Base-by-base conservation (phyloP, 1,284 basidiomycete genomes). In the Malassezia japonica region DNA sequence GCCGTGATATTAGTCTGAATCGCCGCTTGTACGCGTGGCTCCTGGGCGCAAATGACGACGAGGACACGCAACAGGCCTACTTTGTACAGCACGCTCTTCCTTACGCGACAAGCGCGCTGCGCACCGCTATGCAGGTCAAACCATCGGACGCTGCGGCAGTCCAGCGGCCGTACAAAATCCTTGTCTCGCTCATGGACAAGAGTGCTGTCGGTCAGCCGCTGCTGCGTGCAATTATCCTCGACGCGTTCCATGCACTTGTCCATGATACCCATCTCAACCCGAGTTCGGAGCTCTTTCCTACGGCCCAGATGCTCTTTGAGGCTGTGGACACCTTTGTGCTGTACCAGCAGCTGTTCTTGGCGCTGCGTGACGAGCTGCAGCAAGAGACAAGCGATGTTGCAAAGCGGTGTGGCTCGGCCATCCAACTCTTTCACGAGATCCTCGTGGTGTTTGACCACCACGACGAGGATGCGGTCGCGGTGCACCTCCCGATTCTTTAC, bases 21-120 rank as follows among this genome's bases (percentile, higher is more conserved):
- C 81, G 94, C 46, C 80, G 94, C 16, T 76, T 99, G 24, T 95
- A 91, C 74, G 83, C 84, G 0, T 99, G 94, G 94, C 76, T 98
- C 0, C 76, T 96, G 18, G 89, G 69, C 18, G 73, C 84, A 0
- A 82, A 83, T 33, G 90, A 95, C 53, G 79, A 76, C 81, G 84
- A 57, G 49, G 77, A 75, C 41, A 28, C 27, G 1, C 65, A 69
- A 20, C 59, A 59, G 28, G 41, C 46, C 0, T 70, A 64, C 37
- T 48, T 72, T 28, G 33, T 36, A 6, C 20, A 48, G 13, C 45
- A 70, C 33, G 63, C 52, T 0, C 50, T 66, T 5, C 49, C 59
- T 4, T 48, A 61, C 7, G 59, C 64, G 10, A 43, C 50, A 15
- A 49, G 27, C 2, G 60, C 64, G 18, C 56, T 70, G 34, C 57